Evolutionary conservation across 2,329 filamentous ascomycete species (phyloP).

Genomic region (Aspergillus luchuensis): DNA sequence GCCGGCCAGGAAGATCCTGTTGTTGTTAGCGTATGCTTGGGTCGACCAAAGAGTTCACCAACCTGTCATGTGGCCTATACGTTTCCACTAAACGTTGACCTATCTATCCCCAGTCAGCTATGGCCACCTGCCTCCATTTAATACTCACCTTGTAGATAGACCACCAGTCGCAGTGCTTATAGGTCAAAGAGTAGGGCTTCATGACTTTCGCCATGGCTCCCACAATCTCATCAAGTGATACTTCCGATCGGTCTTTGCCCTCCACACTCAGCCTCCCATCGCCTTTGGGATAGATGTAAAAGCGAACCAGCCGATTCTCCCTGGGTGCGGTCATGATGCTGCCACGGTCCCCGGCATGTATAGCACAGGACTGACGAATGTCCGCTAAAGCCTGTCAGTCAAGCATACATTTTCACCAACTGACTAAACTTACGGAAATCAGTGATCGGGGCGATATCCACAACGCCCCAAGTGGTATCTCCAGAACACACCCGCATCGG

Average conservation of each 20-base stretch:
- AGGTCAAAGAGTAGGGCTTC: conserved; percentile 15
- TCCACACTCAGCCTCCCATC: conserved; percentile 2
- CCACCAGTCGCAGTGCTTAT: conserved; percentile 23
- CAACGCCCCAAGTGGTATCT: conserved; percentile 50
- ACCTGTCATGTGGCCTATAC: background rate
- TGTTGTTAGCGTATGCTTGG: background rate
- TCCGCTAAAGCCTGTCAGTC: conserved; percentile 11
- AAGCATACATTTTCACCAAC: background rate
- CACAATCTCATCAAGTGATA: conserved; percentile 10
- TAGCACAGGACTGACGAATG: conserved; percentile 20
- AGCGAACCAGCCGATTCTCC: conserved; percentile 20
- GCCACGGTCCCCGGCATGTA: conserved; percentile 14
- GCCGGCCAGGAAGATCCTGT: background rate
- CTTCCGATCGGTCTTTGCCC: background rate
- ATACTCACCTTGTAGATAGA: conserved; percentile 20
- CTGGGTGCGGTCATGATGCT: conserved; percentile 22
- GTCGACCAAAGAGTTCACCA: background rate
- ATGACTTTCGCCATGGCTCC: conserved; percentile 10
- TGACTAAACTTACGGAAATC: conserved; percentile 22
- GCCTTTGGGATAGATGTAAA: conserved; percentile 19
- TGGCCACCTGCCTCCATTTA: background rate
- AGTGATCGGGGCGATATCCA: conserved; percentile 56
- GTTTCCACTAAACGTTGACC: background rate
- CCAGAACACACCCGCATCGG: conserved; percentile 58
- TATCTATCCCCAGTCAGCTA: background rate